Conservation (phyloP, 129 eudicot genomes). For the Ambrosia trifida region DNA sequence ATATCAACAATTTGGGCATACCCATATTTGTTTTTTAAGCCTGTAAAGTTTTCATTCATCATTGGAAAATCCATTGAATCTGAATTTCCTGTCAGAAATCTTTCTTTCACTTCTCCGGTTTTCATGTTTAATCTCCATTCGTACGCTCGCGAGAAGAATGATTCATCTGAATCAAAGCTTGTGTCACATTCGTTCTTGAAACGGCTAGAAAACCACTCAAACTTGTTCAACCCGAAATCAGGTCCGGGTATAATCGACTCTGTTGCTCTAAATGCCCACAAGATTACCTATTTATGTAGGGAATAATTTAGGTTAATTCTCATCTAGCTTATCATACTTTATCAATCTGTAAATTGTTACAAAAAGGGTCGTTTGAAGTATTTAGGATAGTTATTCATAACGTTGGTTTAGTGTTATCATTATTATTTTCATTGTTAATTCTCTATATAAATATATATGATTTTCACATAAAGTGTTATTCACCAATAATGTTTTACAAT, state of each 20-base stretch:
- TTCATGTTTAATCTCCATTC: conserved; percentile 69
- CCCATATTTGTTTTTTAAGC: conserved; percentile 50
- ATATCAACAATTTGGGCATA: conserved; percentile 57
- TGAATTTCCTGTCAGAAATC: conserved; percentile 46
- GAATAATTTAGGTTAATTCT: background rate
- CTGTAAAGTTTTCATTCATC: conserved; percentile 48
- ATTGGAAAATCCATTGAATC: conserved; percentile 72
- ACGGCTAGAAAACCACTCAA: conserved; percentile 63
- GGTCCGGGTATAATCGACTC: conserved; percentile 68
- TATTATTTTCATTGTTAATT: too few relatives aligned
- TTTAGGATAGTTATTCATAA: too few relatives aligned
- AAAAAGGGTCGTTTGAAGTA: too few relatives aligned
- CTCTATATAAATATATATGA: too few relatives aligned
- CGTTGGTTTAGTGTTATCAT: too few relatives aligned
- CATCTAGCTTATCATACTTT: too few relatives aligned
- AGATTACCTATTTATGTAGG: conserved; percentile 41
- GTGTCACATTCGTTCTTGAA: conserved; percentile 36
- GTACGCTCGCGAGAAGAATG: conserved; percentile 43
- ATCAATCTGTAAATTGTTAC: too few relatives aligned
- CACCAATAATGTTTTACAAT: too few relatives aligned
- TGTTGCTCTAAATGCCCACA: conserved; percentile 58
- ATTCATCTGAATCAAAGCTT: conserved; percentile 30
- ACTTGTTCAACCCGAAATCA: conserved; percentile 58
- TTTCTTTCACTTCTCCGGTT: conserved; percentile 59
- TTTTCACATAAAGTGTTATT: too few relatives aligned